Percentiles rank a stretch among this genome's conserved stretches.
Evolutionary conservation across 2,329 filamentous ascomycete species (phyloP).

Genomic region (Trichophyton simii): DNA sequence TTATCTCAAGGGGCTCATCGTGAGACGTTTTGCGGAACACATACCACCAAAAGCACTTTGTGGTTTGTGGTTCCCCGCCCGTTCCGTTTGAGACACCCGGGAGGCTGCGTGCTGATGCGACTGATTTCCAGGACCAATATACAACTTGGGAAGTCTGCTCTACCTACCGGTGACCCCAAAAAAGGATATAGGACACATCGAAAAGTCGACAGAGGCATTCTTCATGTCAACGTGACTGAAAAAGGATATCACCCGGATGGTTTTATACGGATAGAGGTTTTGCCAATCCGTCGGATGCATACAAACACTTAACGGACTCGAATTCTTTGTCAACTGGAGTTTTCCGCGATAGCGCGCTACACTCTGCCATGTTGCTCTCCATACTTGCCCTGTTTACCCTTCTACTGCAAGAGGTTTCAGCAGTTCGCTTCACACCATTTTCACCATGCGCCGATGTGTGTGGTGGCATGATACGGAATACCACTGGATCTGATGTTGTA

Average conservation of each 20-base stretch:
- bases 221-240: background rate
- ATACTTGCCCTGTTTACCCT: background rate
- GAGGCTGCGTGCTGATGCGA: background rate
- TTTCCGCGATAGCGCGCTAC: background rate
- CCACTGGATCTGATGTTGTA: constrained; percentile 30
- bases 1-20: background rate
- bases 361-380: constrained; percentile 3
- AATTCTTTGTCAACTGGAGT: background rate
- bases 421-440: constrained; percentile 23
- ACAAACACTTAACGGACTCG: background rate
- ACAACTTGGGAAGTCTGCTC: background rate
- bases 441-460: constrained; percentile 28
- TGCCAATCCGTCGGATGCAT: background rate
- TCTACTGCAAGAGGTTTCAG: constrained; percentile 11
- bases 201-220: background rate
- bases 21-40: background rate
- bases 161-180: background rate
- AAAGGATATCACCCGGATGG: background rate
- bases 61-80: constrained; percentile 1
- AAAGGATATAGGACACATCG: background rate
- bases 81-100: background rate
- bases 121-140: background rate
- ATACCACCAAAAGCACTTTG: background rate
- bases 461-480: constrained; percentile 21
- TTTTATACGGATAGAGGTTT: background rate